Percentiles rank a stretch among this genome's conserved stretches.
phyloP scores from a whole-genome alignment of 1,139 yeast species.

The Candida freyschussii region DNA sequence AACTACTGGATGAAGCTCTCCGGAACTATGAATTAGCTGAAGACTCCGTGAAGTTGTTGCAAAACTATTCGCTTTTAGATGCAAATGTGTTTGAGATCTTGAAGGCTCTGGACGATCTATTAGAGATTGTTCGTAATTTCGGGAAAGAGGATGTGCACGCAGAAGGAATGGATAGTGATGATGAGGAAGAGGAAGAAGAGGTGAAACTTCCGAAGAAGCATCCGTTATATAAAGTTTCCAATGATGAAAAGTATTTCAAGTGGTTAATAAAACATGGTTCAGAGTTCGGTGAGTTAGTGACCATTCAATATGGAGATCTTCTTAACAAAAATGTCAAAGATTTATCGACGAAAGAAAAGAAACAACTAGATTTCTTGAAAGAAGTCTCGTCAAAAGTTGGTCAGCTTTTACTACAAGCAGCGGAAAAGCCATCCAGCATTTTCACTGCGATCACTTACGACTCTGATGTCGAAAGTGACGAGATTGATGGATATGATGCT shows the following conservation, averaged over 20 bases:
- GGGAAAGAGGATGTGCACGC: constrained; percentile 42
- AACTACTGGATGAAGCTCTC: constrained; percentile 37
- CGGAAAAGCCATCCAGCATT: constrained; percentile 54
- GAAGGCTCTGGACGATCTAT: constrained; percentile 55
- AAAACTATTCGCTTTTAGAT: constrained; percentile 32
- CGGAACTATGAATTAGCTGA: constrained; percentile 43
- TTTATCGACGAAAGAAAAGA: constrained; percentile 21
- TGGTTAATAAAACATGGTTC: constrained; percentile 56
- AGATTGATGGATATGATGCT: constrained; percentile 28
- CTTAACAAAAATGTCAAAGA: constrained; percentile 24
- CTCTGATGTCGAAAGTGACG: constrained; percentile 45
- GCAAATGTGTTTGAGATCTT: constrained; percentile 45
- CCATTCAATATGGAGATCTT: constrained; percentile 18
- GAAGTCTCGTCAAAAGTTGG: constrained; percentile 49
- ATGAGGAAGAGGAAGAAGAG: constrained; percentile 36
- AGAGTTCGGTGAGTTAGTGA: constrained; percentile 33
- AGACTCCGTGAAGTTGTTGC: constrained; percentile 27
- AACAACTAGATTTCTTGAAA: constrained; percentile 29
- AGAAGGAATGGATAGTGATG: constrained; percentile 49
- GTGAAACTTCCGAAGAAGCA: constrained; percentile 42
- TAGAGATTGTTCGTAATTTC: constrained; percentile 62
- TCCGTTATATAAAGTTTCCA: constrained; percentile 44
- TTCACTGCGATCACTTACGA: constrained; percentile 56
- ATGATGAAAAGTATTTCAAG: constrained; percentile 31
- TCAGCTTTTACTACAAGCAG: constrained; percentile 55